phyloP scores from a whole-genome alignment of 1,139 yeast species.

The Hansenula sp. region DNA sequence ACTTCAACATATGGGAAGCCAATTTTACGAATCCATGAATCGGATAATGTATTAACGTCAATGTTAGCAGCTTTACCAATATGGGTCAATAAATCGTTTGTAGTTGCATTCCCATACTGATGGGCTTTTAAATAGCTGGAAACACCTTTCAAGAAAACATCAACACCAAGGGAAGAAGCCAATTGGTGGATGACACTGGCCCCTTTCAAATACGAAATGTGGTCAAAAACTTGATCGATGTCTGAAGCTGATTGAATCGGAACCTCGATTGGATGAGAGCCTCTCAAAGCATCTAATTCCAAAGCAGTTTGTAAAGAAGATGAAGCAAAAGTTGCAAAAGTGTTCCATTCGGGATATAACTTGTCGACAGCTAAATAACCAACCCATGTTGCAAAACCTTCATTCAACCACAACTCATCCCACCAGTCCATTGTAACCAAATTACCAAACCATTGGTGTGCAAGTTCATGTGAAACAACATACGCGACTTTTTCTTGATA shows the following conservation, averaged over 20 bases:
- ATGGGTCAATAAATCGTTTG: slow-evolving; percentile 57
- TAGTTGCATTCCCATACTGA: slow-evolving; percentile 57
- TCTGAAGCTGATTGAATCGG: slow-evolving; percentile 80
- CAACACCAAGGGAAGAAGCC: slow-evolving; percentile 72
- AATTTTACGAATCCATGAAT: slow-evolving; percentile 58
- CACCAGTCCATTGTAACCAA: slow-evolving; percentile 94
- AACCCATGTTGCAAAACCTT: slow-evolving; percentile 92
- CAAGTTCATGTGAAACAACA: slow-evolving; percentile 86
- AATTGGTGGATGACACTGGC: slow-evolving; percentile 77
- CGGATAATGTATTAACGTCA: slow-evolving; percentile 51
- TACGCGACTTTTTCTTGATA: slow-evolving; percentile 80
- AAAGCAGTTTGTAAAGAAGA: slow-evolving; percentile 71
- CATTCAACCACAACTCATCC: slow-evolving; percentile 91
- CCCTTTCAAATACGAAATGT: slow-evolving; percentile 81
- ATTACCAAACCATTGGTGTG: slow-evolving; percentile 94
- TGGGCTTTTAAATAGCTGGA: slow-evolving; percentile 67
- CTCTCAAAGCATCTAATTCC: slow-evolving; percentile 67
- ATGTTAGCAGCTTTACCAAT: slow-evolving; percentile 51
- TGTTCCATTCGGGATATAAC: slow-evolving; percentile 83
- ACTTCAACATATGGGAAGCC: slow-evolving; percentile 64
- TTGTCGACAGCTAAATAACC: slow-evolving; percentile 77
- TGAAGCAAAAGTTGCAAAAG: slow-evolving; percentile 70
- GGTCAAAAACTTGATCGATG: slow-evolving; percentile 84
- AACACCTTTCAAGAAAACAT: slow-evolving; percentile 73
- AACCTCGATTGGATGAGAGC: slow-evolving; percentile 85